These are phyloP conservation scores for Salix arbutifolia DNA, from an alignment of 345 rosid species.

Conservation along the genomic window DNA sequence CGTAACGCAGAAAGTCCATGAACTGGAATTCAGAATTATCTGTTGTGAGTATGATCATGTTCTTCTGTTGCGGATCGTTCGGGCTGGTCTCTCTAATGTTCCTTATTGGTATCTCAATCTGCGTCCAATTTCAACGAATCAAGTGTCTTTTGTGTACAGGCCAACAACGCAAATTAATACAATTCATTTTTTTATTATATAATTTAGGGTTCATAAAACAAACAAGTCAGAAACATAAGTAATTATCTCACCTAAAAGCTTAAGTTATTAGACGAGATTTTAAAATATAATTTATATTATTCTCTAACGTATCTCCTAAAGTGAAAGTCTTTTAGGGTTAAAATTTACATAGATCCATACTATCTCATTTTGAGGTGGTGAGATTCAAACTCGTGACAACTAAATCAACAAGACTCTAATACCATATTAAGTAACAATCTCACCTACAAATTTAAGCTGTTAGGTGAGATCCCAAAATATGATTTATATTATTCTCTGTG, in stretches of 20 bases:
- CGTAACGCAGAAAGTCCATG: constrained; percentile 39
- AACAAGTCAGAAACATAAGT: neutral
- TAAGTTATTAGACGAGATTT: rapidly evolving
- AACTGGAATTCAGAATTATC: constrained; percentile 42
- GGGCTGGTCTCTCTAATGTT: constrained; percentile 21
- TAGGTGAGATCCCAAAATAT: too few relatives aligned
- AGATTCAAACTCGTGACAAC: too few relatives aligned
- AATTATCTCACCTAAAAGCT: rapidly evolving
- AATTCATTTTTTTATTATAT: too few relatives aligned
- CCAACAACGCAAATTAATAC: neutral
- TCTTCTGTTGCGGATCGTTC: constrained; percentile 35
- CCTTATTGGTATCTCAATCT: constrained; percentile 38
- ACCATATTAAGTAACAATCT: too few relatives aligned
- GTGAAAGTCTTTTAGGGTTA: rapidly evolving
- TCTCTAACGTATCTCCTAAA: too few relatives aligned
- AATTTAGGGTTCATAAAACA: too few relatives aligned
- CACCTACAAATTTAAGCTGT: too few relatives aligned
- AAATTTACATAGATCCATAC: too few relatives aligned
- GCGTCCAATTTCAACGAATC: neutral
- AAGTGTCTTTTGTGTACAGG: neutral
- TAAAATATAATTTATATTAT: too few relatives aligned
- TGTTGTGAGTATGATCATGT: constrained; percentile 28
- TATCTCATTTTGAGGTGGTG: too few relatives aligned
- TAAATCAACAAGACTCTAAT: too few relatives aligned
- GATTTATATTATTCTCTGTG: too few relatives aligned